phyloP scores from a whole-genome alignment of 169 alveolate genomes.

The Plasmodium falciparum region DNA sequence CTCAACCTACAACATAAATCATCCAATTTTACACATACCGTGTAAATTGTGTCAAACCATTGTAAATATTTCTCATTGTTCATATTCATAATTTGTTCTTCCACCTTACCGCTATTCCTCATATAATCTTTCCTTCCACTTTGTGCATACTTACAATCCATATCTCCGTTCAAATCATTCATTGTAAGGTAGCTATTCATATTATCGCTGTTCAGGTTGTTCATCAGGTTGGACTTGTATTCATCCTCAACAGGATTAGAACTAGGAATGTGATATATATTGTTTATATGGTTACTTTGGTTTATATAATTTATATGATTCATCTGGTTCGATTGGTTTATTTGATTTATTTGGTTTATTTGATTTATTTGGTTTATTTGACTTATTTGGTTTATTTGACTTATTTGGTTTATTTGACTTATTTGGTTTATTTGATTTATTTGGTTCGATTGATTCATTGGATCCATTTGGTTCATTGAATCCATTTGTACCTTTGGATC shows the following conservation, averaged over 20 bases:
- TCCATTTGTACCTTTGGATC: no score
- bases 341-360: no score
- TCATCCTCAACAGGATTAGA: not conserved
- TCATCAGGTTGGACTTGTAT: not conserved
- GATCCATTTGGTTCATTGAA: no score
- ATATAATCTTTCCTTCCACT: not conserved
- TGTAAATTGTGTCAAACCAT: slow-evolving; percentile 81
- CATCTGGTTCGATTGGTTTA: no score
- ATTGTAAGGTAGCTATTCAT: not conserved
- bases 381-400: no score
- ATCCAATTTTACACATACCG: slow-evolving; percentile 79
- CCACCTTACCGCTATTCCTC: not conserved
- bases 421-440: no score
- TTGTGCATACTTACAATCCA: not conserved
- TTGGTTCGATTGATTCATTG: no score
- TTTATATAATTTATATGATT: no score
- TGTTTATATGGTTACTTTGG: no score
- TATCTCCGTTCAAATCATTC: not conserved
- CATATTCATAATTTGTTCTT: not conserved
- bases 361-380: no score
- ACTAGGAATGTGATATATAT: no score
- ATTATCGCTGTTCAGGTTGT: slow-evolving; percentile 1
- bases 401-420: no score
- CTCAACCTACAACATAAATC: slow-evolving; percentile 79
- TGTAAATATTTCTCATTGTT: slow-evolving; percentile 54